Percentiles rank a stretch among this genome's conserved stretches.
Evolutionary conservation across 768 basidiomycete species (phyloP).

Genomic region (Hygrocybe punicea): DNA sequence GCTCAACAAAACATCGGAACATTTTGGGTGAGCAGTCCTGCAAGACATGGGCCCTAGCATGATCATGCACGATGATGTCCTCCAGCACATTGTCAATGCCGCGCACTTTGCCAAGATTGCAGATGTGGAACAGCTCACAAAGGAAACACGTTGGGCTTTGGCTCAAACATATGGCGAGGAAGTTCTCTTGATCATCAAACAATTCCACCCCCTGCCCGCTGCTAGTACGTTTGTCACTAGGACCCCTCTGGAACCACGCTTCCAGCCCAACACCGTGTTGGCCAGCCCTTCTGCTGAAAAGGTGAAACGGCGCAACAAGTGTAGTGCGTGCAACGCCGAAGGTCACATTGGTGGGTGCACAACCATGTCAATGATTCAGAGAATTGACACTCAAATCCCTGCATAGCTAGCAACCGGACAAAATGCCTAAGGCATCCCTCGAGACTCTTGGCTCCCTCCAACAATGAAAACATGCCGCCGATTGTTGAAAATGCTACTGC

Average conservation of each 20-base stretch:
- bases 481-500: background rate
- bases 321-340: background rate
- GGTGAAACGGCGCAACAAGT: background rate
- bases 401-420: background rate
- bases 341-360: background rate
- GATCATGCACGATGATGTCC: slow-evolving; percentile 17
- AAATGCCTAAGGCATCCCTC: too few species aligned
- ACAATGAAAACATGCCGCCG: background rate
- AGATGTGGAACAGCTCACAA: slow-evolving; percentile 6
- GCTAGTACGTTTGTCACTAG: background rate
- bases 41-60: slow-evolving; percentile 15
- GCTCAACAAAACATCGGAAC: background rate
- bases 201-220: background rate
- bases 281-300: background rate
- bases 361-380: background rate
- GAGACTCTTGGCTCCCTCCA: background rate
- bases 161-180: slow-evolving; percentile 4
- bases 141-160: slow-evolving; percentile 23
- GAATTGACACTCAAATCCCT: background rate
- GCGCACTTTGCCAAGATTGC: slow-evolving; percentile 21
- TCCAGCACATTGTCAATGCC: slow-evolving; percentile 26
- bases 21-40: background rate
- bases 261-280: background rate
- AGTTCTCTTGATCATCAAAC: background rate
- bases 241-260: background rate